Evolutionary conservation across 768 basidiomycete genomes (phyloP).

Genomic region (Russula olivacea): DNA sequence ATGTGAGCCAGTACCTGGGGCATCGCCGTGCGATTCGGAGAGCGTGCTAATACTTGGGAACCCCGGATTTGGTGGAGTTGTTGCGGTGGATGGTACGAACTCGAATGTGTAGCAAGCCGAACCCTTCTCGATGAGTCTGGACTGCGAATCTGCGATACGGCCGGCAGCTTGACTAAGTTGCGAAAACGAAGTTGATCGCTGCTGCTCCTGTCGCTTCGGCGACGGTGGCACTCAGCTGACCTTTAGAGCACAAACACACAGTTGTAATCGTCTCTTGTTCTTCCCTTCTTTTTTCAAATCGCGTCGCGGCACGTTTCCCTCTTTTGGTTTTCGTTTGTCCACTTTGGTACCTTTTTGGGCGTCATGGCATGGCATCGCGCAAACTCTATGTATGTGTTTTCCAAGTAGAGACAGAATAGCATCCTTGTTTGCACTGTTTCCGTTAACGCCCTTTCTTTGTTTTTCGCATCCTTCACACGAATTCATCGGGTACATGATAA

Average conservation of each 20-base stretch:
- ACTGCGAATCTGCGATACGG: background rate
- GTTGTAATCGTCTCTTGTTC: background rate
- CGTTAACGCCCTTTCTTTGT: background rate
- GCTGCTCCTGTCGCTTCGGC: background rate
- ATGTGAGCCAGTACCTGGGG: background rate
- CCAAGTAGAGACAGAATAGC: background rate
- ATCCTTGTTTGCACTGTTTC: background rate
- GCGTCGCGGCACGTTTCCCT: background rate
- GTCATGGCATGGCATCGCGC: background rate
- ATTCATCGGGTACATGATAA: background rate
- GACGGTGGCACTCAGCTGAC: background rate
- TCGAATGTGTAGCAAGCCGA: background rate
- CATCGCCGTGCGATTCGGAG: constrained; percentile 1
- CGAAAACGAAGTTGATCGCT: constrained; percentile 1
- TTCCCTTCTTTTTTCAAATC: background rate
- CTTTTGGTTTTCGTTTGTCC: background rate
- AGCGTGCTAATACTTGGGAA: constrained; percentile 11
- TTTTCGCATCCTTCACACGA: background rate
- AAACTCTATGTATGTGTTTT: constrained; percentile 5
- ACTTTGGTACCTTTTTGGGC: background rate
- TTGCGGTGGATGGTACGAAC: background rate
- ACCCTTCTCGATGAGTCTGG: constrained; percentile 1
- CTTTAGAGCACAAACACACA: background rate
- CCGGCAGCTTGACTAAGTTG: background rate
- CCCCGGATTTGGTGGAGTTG: constrained; percentile 14